A percentile compares a stretch with the other conserved stretches of the same genome.
phyloP scores from a whole-genome alignment of 306 rosid genomes.

The Sophora flavescens region DNA sequence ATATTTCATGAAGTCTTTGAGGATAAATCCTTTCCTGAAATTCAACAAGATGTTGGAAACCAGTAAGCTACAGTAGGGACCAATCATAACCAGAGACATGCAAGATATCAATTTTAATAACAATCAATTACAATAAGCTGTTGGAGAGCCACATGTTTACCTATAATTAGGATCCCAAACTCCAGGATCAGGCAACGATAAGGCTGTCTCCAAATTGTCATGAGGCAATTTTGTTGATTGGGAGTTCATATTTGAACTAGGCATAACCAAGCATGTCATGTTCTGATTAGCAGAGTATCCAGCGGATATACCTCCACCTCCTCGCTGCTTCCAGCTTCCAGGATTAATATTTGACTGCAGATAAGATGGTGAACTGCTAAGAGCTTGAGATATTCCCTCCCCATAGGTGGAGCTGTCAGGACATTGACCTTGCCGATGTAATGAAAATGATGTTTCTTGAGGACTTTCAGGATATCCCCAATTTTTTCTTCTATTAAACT shows the following conservation, averaged over 20 bases:
- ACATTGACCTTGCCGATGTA: slow-evolving; percentile 82
- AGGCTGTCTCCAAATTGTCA: slow-evolving; percentile 62
- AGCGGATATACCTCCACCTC: slow-evolving; percentile 59
- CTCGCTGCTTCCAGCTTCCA: slow-evolving; percentile 82
- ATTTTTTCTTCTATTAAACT: slow-evolving; percentile 86
- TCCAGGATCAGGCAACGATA: slow-evolving; percentile 56
- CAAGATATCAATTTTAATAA: slow-evolving; percentile 27
- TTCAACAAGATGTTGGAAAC: too few species aligned
- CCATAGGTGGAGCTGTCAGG: slow-evolving; percentile 66
- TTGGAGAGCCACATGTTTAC: slow-evolving; percentile 52
- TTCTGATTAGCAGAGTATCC: slow-evolving; percentile 52
- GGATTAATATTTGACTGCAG: slow-evolving; percentile 65
- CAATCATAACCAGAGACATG: slow-evolving; percentile 21
- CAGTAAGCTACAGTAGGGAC: too few species aligned
- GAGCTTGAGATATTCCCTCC: slow-evolving; percentile 74
- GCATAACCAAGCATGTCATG: slow-evolving; percentile 57
- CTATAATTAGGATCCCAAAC: slow-evolving; percentile 99
- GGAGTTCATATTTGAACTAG: slow-evolving; percentile 60
- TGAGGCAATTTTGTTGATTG: slow-evolving; percentile 58
- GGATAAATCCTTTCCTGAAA: too few species aligned
- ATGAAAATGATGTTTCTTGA: slow-evolving; percentile 74
- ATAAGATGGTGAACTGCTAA: slow-evolving; percentile 77
- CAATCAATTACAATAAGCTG: slow-evolving; percentile 19
- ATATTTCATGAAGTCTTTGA: neutral
- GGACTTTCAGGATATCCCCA: slow-evolving; percentile 84